phyloP scores from a whole-genome alignment of 495 filamentous ascomycete species.

The Lentithecium fluviatile region DNA sequence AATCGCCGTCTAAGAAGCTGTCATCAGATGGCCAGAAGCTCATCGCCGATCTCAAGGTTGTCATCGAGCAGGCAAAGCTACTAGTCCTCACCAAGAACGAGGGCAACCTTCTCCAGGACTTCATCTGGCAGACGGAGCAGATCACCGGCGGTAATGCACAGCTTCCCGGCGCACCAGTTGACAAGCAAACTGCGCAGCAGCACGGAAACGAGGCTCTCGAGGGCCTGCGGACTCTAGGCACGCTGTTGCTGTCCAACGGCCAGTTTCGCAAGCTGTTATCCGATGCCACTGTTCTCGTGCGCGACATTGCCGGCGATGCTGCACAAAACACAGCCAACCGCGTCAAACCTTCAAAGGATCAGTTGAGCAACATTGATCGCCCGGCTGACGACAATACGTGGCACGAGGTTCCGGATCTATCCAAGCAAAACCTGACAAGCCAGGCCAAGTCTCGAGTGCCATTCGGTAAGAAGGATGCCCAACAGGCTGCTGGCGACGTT shows the following conservation, averaged over 20 bases:
- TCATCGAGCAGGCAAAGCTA: constrained; percentile 84
- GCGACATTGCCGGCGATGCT: constrained; percentile 88
- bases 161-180: constrained; percentile 63
- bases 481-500: constrained; percentile 57
- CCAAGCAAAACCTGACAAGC: constrained; percentile 65
- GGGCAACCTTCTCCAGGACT: constrained; percentile 90
- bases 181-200: constrained; percentile 72
- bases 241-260: constrained; percentile 88
- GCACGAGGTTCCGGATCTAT: constrained; percentile 84
- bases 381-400: constrained; percentile 88
- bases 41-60: constrained; percentile 72
- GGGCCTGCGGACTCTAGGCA: constrained; percentile 85
- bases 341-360: constrained; percentile 76
- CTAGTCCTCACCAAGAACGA: constrained; percentile 94
- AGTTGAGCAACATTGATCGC: constrained; percentile 71
- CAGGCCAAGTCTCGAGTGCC: constrained; percentile 61
- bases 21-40: constrained; percentile 77
- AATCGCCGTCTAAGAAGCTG: constrained; percentile 71
- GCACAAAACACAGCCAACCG: constrained; percentile 76
- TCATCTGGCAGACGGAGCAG: constrained; percentile 87
- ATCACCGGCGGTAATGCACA: constrained; percentile 60
- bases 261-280: constrained; percentile 92
- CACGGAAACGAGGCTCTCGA: constrained; percentile 79
- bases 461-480: constrained; percentile 52
- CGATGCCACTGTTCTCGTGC: constrained; percentile 78